These are phyloP conservation scores for Penicillium sp. DNA, from an alignment of 2,329 filamentous ascomycete species.

Conservation along the genomic window DNA sequence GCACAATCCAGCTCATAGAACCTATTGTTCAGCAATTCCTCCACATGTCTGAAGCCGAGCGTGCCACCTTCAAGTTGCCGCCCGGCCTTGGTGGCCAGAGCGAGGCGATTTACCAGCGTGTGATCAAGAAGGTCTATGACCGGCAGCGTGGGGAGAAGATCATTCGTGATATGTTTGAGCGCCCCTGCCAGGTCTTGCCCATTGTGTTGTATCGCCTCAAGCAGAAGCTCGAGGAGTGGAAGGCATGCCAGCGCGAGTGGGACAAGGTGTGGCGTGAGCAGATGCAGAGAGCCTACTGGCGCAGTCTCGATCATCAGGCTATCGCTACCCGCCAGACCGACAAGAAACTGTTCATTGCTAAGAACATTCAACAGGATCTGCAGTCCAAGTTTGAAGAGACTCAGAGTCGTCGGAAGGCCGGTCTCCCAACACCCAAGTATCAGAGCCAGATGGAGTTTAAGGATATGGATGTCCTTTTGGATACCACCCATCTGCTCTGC, in stretches of 20 bases:
- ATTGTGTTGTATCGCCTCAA: constrained; percentile 84
- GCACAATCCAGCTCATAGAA: constrained; percentile 92
- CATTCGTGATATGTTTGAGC: constrained; percentile 76
- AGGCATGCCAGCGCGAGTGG: constrained; percentile 94
- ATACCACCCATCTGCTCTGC: constrained; percentile 46
- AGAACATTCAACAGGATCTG: constrained; percentile 84
- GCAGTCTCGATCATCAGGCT: constrained; percentile 93
- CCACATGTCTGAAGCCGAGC: constrained; percentile 67
- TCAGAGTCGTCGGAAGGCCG: constrained; percentile 62
- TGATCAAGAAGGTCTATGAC: constrained; percentile 96
- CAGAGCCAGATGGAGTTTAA: constrained; percentile 73
- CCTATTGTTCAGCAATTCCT: constrained; percentile 88
- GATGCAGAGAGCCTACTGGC: constrained; percentile 90
- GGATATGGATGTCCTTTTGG: constrained; percentile 61
- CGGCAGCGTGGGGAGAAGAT: constrained; percentile 76
- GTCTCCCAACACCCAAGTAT: constrained; percentile 57
- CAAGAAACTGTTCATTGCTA: constrained; percentile 85
- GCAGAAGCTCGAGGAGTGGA: constrained; percentile 96
- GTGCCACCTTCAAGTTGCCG: constrained; percentile 71
- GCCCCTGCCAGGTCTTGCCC: constrained; percentile 81
- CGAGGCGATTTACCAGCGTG: constrained; percentile 92
- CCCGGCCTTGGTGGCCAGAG: constrained; percentile 83
- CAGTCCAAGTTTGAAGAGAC: constrained; percentile 91
- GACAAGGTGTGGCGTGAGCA: constrained; percentile 98
- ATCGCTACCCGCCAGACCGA: constrained; percentile 82